Percentiles rank a stretch among this genome's conserved stretches.
These are phyloP conservation scores for Gossypium rotundifolium DNA, from an alignment of 345 rosid genomes.

Conservation along the genomic window DNA sequence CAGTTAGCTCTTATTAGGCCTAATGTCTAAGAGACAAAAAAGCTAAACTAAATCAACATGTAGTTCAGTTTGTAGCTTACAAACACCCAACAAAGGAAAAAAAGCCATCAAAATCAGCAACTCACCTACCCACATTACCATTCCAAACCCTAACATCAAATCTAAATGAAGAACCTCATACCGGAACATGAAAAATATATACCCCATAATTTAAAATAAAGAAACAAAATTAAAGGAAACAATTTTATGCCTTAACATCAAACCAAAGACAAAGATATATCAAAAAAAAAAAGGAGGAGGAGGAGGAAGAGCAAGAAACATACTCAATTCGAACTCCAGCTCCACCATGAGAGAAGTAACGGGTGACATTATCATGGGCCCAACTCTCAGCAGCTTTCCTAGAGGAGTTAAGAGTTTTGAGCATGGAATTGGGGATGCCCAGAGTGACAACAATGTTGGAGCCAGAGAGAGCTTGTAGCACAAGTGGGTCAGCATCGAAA, in stretches of 20 bases:
- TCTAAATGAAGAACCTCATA: background rate
- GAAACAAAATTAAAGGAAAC: background rate
- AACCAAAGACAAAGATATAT: background rate
- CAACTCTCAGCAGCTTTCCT: slow-evolving; percentile 66
- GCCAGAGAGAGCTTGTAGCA: slow-evolving; percentile 67
- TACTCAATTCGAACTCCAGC: slow-evolving; percentile 66
- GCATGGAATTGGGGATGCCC: slow-evolving; percentile 62
- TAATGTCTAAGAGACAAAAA: background rate
- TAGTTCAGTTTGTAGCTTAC: background rate
- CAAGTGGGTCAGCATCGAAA: slow-evolving; percentile 69
- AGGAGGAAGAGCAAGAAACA: slow-evolving; percentile 7
- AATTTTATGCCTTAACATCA: background rate
- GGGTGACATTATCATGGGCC: slow-evolving; percentile 97
- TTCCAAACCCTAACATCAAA: slow-evolving; percentile 12
- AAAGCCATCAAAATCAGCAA: background rate
- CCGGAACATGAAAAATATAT: background rate
- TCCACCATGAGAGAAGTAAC: slow-evolving; percentile 50
- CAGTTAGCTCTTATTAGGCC: background rate
- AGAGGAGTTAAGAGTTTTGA: slow-evolving; percentile 65
- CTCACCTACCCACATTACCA: background rate
- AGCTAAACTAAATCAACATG: background rate
- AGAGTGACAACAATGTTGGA: slow-evolving; percentile 63
- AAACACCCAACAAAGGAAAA: background rate
- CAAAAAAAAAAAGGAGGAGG: background rate
- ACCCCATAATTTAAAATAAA: background rate